Conservation (phyloP, 352 stramenopile species). For the Pythium apleroticum region DNA sequence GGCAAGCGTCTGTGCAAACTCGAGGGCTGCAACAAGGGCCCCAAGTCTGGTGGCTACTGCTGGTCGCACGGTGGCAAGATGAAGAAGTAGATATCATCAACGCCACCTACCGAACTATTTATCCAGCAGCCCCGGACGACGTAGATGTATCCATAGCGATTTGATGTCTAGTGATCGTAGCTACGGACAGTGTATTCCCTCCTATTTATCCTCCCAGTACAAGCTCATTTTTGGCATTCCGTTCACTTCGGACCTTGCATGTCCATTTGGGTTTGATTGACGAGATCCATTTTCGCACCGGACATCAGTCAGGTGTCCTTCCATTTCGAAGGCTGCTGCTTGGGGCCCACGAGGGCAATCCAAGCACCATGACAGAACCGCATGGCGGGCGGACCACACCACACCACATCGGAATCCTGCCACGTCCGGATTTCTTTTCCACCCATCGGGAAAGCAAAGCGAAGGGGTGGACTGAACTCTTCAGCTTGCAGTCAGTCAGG, state of each 20-base stretch:
- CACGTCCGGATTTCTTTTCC: background rate
- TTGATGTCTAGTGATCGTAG: slow-evolving; percentile 19
- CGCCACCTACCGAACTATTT: slow-evolving; percentile 34
- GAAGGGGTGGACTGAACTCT: background rate
- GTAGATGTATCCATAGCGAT: slow-evolving; percentile 17
- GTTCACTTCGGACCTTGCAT: too few relatives aligned
- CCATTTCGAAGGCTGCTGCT: background rate
- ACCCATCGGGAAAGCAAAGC: background rate
- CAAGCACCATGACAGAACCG: slow-evolving; percentile 1
- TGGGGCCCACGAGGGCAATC: background rate
- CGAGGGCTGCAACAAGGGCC: slow-evolving; percentile 77
- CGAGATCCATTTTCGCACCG: background rate
- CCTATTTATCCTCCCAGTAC: slow-evolving; percentile 12
- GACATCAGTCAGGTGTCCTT: background rate
- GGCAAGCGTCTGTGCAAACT: slow-evolving; percentile 81
- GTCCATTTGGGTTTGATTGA: background rate
- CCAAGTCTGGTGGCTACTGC: slow-evolving; percentile 82
- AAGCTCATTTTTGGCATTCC: slow-evolving; percentile 10
- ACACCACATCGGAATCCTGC: background rate
- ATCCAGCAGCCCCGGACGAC: slow-evolving; percentile 18
- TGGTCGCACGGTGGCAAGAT: slow-evolving; percentile 84
- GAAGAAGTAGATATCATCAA: slow-evolving; percentile 56
- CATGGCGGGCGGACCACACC: background rate
- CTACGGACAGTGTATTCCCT: background rate
- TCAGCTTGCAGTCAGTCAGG: slow-evolving; percentile 2